These are phyloP conservation scores for Cutaneotrichosporon spelunceum DNA, from an alignment of 1,284 basidiomycete species.

Conservation along the genomic window DNA sequence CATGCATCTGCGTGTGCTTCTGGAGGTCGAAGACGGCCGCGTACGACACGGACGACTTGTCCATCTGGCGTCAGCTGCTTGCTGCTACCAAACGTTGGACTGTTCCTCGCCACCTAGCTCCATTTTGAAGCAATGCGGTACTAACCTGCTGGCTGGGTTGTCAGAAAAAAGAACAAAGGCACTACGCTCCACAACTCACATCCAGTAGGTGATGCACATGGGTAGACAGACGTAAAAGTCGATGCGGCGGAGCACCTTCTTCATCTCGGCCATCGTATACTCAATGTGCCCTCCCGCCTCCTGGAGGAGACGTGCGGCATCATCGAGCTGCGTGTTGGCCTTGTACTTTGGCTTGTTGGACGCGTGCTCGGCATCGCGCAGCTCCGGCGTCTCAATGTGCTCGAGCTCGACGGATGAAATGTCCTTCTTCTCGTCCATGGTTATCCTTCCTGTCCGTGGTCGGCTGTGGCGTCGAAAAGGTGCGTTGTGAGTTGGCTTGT, in stretches of 20 bases:
- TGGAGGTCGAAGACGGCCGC: conserved; percentile 41
- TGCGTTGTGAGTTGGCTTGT: neutral
- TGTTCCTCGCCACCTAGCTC: neutral
- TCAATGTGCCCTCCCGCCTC: conserved; percentile 20
- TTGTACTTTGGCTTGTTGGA: conserved; percentile 12
- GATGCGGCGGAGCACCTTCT: conserved; percentile 17
- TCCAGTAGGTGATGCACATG: conserved; percentile 22
- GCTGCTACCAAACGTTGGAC: neutral
- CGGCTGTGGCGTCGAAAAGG: neutral
- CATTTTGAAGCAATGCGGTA: neutral
- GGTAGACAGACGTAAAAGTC: conserved; percentile 23
- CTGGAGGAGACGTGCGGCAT: conserved; percentile 23
- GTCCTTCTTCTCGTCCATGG: conserved; percentile 9
- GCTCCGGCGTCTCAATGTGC: conserved; percentile 1
- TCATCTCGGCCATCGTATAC: conserved; percentile 14
- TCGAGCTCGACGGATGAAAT: conserved; percentile 7
- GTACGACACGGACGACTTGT: conserved; percentile 47
- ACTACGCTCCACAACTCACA: conserved; percentile 4
- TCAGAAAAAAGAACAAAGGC: conserved; percentile 4
- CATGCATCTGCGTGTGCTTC: conserved; percentile 22
- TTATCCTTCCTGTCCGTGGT: neutral
- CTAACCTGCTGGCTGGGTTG: conserved; percentile 16
- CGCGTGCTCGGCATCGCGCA: conserved; percentile 3
- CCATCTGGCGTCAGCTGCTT: conserved; percentile 27
- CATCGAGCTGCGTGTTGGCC: conserved; percentile 19